These are phyloP conservation scores for Priceomyces fermenticarens DNA, from an alignment of 805 yeast genomes.

Conservation along the genomic window DNA sequence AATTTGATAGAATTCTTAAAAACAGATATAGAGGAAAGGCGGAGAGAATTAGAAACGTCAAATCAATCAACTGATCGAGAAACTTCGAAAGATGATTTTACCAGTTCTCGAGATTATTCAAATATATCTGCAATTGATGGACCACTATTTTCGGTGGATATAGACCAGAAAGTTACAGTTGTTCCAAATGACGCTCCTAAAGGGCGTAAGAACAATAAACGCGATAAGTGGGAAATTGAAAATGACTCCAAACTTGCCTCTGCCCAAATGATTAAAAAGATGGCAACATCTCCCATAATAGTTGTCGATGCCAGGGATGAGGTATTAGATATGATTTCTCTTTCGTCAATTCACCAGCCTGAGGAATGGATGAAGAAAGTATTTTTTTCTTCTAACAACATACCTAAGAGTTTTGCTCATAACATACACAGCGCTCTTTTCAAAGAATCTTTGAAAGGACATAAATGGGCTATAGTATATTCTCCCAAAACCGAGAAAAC, in stretches of 20 bases:
- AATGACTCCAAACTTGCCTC: constrained; percentile 68
- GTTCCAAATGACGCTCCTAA: constrained; percentile 81
- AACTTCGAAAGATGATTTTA: constrained; percentile 6
- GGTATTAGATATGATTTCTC: constrained; percentile 76
- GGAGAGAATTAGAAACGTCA: constrained; percentile 11
- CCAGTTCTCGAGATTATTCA: constrained; percentile 5
- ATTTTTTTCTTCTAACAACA: constrained; percentile 68
- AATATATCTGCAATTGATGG: constrained; percentile 14
- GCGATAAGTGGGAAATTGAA: constrained; percentile 74
- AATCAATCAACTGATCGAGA: constrained; percentile 2
- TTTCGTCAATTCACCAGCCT: constrained; percentile 68
- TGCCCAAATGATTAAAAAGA: constrained; percentile 46
- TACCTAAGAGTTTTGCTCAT: constrained; percentile 78
- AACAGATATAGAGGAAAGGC: constrained; percentile 25
- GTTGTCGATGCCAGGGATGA: constrained; percentile 82
- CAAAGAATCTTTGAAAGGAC: constrained; percentile 71
- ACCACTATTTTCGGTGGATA: constrained; percentile 29
- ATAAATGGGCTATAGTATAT: constrained; percentile 71
- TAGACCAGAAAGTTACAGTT: constrained; percentile 56
- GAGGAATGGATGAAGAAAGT: constrained; percentile 86
- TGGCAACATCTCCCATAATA: constrained; percentile 69
- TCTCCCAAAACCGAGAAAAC: constrained; percentile 78
- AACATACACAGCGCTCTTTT: constrained; percentile 69
- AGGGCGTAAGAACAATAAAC: constrained; percentile 71
- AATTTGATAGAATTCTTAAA: constrained; percentile 50